phyloP scores from a whole-genome alignment of 73 alveolate genomes.

The Halteria grandinella region DNA sequence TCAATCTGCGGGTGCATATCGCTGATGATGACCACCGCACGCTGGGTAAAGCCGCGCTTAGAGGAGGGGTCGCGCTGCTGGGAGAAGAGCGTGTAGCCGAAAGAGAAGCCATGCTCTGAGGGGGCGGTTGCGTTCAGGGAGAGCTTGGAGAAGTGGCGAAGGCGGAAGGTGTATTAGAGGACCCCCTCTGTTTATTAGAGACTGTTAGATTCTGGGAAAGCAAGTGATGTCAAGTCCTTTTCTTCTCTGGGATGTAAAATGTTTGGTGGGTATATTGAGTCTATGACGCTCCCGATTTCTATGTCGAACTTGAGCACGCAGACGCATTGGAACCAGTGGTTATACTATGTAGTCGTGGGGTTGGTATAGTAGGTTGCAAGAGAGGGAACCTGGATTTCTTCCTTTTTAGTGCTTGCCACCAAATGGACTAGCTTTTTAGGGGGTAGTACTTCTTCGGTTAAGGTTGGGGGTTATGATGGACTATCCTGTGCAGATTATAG shows the following conservation, averaged over 20 bases:
- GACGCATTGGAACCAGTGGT: conserved; percentile 40
- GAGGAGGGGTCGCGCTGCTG: conserved; percentile 4
- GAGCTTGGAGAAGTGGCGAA: conserved; percentile 45
- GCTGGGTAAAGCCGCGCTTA: conserved; percentile 43
- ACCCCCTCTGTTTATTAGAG: conserved; percentile 19
- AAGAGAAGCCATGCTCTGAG: conserved; percentile 44
- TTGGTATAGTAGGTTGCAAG: too few species aligned
- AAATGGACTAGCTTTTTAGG: too few species aligned
- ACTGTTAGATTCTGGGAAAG: conserved; percentile 62
- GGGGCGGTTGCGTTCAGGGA: conserved; percentile 36
- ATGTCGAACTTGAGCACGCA: conserved; percentile 52
- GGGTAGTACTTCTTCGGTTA: too few species aligned
- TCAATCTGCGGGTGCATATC: conserved; percentile 33
- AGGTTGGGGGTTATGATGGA: too few species aligned
- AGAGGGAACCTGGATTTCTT: too few species aligned
- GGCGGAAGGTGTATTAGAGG: conserved; percentile 31
- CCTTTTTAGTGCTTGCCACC: too few species aligned
- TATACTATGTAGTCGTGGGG: too few species aligned
- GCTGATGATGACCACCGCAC: conserved; percentile 19
- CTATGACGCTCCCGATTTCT: conserved; percentile 48
- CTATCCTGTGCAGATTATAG: too few species aligned
- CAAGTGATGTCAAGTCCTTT: conserved; percentile 26
- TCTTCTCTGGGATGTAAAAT: conserved; percentile 15
- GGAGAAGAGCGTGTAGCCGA: conserved; percentile 41
- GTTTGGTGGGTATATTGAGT: conserved; percentile 41